These are phyloP conservation scores for Cryptococcus maquisensis DNA, from an alignment of 1,284 basidiomycete genomes.

Conservation along the genomic window DNA sequence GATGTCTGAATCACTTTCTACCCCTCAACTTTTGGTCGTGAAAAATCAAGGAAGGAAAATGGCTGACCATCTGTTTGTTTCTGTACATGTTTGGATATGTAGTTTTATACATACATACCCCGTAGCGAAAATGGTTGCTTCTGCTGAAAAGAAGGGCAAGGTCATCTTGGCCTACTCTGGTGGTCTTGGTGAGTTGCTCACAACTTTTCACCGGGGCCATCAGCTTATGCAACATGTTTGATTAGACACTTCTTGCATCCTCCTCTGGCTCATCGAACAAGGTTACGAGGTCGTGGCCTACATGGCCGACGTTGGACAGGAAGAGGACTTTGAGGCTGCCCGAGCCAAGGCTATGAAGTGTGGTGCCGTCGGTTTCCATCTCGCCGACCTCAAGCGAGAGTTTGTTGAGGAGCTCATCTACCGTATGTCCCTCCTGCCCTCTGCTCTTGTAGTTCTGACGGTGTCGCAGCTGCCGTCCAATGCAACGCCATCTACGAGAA, in stretches of 20 bases:
- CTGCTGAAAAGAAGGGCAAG: conserved; percentile 47
- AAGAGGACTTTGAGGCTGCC: conserved; percentile 97
- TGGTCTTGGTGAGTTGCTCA: conserved; percentile 72
- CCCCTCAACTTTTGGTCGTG: background rate
- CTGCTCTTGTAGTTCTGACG: background rate
- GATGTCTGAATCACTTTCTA: conserved; percentile 46
- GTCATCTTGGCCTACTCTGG: conserved; percentile 81
- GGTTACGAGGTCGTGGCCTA: conserved; percentile 97
- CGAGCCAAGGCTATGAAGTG: conserved; percentile 85
- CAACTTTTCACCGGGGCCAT: conserved; percentile 2
- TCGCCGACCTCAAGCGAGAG: conserved; percentile 91
- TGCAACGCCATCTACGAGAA: conserved; percentile 99
- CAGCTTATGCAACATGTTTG: conserved; percentile 2
- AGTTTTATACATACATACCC: conserved; percentile 7
- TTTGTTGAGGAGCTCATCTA: conserved; percentile 97
- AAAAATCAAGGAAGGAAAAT: no score
- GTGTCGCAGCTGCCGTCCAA: conserved; percentile 69
- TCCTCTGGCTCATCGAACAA: conserved; percentile 95
- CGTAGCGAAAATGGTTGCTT: conserved; percentile 19
- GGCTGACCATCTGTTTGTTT: background rate
- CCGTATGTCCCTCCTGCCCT: conserved; percentile 47
- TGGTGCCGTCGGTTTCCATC: conserved; percentile 92
- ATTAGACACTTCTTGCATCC: conserved; percentile 90
- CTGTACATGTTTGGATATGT: conserved; percentile 13
- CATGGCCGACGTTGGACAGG: conserved; percentile 99